phyloP scores from a whole-genome alignment of 1,284 basidiomycete species.

The Cerrena zonata region DNA sequence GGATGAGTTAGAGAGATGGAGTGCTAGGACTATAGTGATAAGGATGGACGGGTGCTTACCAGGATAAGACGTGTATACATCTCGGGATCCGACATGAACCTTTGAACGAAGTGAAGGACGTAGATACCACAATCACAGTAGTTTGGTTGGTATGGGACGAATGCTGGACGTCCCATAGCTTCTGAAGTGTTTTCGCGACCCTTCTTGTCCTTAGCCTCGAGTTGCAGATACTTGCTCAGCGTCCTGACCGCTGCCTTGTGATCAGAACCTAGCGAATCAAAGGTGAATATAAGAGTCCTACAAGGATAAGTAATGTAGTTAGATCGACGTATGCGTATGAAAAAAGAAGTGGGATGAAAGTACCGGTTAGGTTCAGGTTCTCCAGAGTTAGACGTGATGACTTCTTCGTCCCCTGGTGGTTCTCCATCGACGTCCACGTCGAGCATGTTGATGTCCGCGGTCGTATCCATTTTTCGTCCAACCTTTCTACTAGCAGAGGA shows the following conservation, averaged over 20 bases:
- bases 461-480: neutral
- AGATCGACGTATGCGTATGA: neutral
- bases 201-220: slow-evolving; percentile 80
- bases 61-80: slow-evolving; percentile 41
- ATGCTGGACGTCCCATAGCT: slow-evolving; percentile 41
- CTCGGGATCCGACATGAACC: slow-evolving; percentile 58
- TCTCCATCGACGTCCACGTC: neutral
- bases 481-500: neutral
- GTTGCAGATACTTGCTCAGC: slow-evolving; percentile 64
- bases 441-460: neutral
- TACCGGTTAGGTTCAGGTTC: slow-evolving; percentile 6
- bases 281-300: slow-evolving; percentile 76
- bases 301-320: neutral
- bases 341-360: neutral
- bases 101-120: slow-evolving; percentile 72
- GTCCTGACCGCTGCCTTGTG: slow-evolving; percentile 63
- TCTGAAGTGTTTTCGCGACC: slow-evolving; percentile 35
- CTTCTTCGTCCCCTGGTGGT: neutral
- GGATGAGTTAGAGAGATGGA: neutral
- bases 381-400: slow-evolving; percentile 31
- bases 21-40: neutral
- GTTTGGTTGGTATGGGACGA: slow-evolving; percentile 74
- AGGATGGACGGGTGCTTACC: slow-evolving; percentile 37
- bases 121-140: slow-evolving; percentile 84
- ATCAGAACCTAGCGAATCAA: slow-evolving; percentile 77